A percentile compares a stretch with the other conserved stretches of the same genome.
These are phyloP conservation scores for Mentha longifolia DNA, from an alignment of 257 asterid species.

Conservation along the genomic window DNA sequence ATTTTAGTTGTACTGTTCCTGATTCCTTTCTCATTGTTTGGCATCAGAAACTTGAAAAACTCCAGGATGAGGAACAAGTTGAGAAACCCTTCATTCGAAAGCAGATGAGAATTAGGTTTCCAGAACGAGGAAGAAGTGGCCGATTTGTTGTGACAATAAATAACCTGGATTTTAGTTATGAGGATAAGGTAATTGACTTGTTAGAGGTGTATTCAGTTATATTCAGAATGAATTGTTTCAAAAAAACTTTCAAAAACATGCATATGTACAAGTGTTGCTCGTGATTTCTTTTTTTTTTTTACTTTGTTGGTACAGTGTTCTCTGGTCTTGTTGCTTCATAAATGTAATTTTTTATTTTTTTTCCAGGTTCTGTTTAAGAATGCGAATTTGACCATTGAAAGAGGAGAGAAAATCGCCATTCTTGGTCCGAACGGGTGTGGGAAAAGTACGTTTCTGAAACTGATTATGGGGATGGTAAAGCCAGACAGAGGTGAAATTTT, in stretches of 20 bases:
- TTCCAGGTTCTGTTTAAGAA: slow-evolving; percentile 74
- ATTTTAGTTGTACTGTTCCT: neutral
- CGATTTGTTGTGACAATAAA: slow-evolving; percentile 62
- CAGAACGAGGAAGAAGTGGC: slow-evolving; percentile 96
- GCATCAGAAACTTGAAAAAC: slow-evolving; percentile 92
- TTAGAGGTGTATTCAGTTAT: no score
- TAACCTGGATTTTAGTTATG: slow-evolving; percentile 71
- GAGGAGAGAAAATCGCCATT: slow-evolving; percentile 93
- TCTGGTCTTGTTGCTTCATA: slow-evolving; percentile 20
- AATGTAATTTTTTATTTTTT: neutral
- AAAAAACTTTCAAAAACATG: no score
- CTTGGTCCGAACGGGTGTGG: slow-evolving; percentile 99
- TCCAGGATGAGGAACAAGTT: slow-evolving; percentile 82
- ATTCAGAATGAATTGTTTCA: neutral
- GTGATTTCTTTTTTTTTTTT: no score
- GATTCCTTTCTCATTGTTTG: slow-evolving; percentile 10
- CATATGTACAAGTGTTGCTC: neutral
- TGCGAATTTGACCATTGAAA: slow-evolving; percentile 80
- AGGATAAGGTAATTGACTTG: slow-evolving; percentile 64
- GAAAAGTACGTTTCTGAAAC: slow-evolving; percentile 88
- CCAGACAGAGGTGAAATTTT: slow-evolving; percentile 74
- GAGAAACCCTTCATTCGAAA: slow-evolving; percentile 95
- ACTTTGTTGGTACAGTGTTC: no score
- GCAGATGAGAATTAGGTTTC: slow-evolving; percentile 97
- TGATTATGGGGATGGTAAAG: slow-evolving; percentile 81